Evolutionary conservation across 768 basidiomycete species (phyloP).

Genomic region (Phylloporus sp.): DNA sequence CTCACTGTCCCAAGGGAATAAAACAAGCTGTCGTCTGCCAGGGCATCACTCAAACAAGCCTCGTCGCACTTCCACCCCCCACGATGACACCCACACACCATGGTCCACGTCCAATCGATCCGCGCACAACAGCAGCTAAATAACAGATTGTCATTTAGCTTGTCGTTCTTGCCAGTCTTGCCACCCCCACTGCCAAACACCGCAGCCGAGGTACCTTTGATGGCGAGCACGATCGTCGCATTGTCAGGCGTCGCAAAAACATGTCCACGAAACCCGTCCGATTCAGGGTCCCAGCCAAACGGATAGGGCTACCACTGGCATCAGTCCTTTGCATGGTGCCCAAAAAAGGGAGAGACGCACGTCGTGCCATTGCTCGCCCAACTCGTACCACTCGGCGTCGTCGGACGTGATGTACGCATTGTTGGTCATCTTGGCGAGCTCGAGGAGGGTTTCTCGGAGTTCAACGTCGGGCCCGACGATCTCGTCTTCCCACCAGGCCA

Average conservation of each 20-base stretch:
- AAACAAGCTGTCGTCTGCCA: constrained; percentile 80
- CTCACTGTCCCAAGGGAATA: constrained; percentile 87
- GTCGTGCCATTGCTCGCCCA: constrained; percentile 61
- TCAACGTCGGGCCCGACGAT: constrained; percentile 73
- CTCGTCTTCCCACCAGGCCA: constrained; percentile 75
- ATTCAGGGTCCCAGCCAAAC: constrained; percentile 89
- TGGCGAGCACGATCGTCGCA: constrained; percentile 76
- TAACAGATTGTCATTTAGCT: constrained; percentile 87
- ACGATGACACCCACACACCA: constrained; percentile 87
- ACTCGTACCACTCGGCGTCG: constrained; percentile 73
- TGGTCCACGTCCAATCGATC: constrained; percentile 90
- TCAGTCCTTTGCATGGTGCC: not conserved
- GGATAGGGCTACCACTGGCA: constrained; percentile 41
- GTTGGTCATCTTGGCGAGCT: constrained; percentile 92
- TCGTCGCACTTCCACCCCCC: constrained; percentile 80
- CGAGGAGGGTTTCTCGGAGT: constrained; percentile 67
- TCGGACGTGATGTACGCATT: constrained; percentile 77
- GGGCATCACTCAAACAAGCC: constrained; percentile 69
- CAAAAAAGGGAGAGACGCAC: constrained; percentile 26
- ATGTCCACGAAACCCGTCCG: constrained; percentile 87
- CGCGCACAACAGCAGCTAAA: constrained; percentile 95
- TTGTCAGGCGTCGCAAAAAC: constrained; percentile 86
- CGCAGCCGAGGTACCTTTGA: constrained; percentile 91
- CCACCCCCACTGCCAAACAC: constrained; percentile 65
- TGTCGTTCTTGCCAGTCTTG: constrained; percentile 87